A percentile compares a stretch with the other conserved stretches of the same genome.
phyloP scores from a whole-genome alignment of 306 rosid genomes.

The Lathyrus oleraceus region DNA sequence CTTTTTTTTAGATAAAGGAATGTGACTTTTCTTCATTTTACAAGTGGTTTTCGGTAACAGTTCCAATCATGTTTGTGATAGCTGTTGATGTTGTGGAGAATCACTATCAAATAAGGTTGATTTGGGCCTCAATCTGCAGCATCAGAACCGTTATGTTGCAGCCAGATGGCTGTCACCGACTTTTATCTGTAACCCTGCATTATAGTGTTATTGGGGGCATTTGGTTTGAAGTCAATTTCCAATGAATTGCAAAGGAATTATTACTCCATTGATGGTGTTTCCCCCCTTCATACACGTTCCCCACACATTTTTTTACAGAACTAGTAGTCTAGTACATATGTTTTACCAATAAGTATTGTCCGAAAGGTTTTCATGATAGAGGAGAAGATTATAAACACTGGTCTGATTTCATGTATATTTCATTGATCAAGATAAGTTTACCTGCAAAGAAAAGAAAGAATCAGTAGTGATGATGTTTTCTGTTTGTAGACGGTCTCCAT shows the following conservation, averaged over 20 bases:
- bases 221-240: constrained; percentile 15
- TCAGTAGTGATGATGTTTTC: not conserved
- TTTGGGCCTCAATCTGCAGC: not conserved
- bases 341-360: not conserved
- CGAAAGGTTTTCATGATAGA: not conserved
- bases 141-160: not conserved
- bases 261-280: not conserved
- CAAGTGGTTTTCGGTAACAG: not conserved
- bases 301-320: too few species aligned
- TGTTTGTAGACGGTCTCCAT: not conserved
- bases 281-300: not conserved
- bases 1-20: not conserved
- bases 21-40: not conserved
- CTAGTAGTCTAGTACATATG: not conserved
- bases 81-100: not conserved
- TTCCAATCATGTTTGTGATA: not conserved
- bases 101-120: not conserved
- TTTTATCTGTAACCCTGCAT: not conserved
- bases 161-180: not conserved
- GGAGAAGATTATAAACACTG: not conserved
- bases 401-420: not conserved
- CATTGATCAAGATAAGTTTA: not conserved
- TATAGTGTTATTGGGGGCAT: too few species aligned
- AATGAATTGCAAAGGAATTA: not conserved
- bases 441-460: not conserved